Base-by-base conservation (phyloP, 2,329 filamentous ascomycete species). In the Calonectria leucothoes region DNA sequence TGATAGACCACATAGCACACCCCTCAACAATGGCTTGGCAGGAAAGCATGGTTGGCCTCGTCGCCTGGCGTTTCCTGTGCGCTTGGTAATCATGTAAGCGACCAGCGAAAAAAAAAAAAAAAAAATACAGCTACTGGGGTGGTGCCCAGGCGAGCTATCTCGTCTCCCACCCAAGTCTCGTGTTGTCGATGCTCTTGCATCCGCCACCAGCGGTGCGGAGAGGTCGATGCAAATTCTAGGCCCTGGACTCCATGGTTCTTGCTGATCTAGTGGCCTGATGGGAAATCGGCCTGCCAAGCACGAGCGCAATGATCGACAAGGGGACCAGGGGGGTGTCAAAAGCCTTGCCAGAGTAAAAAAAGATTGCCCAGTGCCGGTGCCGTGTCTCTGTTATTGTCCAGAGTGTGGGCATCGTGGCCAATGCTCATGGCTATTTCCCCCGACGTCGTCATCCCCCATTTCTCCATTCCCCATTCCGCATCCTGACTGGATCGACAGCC, bases 151-250 rank as follows among this genome's bases (percentile, higher is more conserved):
- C 23, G 37, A 57, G 65, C 48, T 64, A 65, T 39, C 31, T 15
- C 23, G 39, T 33, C 37, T 48, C 25, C 3, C 49, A n/a, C 49
- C 51, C 48, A 31, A 45, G 25, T 59, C 37, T 57, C 45, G 29
- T 29, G 51, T 59, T 57, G 35, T 55, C 12, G 37, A 48, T 68
- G 45, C 52, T 55, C 31, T 64, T 68, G 65, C 55, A 49, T 72
- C 70, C 65, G 70, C 65, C 37, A 72, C 65, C 7, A 29, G 65
- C 65, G 48, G 48, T 64, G 57, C 55, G 14, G 55, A 65, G 70
- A 72, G 70, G 70, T 72, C 70, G 35, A 72, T 69, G 27, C 52
- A 48, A 49, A 72, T 72, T 69, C 70, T 65, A 72, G 70, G 57
- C 70, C 70, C 35, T 72, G 27, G 49, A 27, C 57, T 57, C 63